Conservation (phyloP, 495 filamentous ascomycete genomes). For the Podospora anserina region DNA sequence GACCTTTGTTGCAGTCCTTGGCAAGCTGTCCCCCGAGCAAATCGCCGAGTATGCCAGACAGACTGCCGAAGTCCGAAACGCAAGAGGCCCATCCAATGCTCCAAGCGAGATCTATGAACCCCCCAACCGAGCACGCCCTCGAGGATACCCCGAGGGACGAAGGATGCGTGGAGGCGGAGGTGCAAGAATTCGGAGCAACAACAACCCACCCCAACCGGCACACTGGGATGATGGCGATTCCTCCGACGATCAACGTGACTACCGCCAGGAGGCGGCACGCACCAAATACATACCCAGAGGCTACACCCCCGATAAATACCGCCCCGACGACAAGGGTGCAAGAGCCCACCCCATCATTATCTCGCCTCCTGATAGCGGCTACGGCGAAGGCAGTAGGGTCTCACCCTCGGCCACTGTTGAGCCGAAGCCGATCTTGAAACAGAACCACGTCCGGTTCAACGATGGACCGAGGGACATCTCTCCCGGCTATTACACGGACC, state of each 20-base stretch:
- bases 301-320: slow-evolving; percentile 13
- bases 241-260: slow-evolving; percentile 22
- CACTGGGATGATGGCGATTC: slow-evolving; percentile 31
- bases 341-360: slow-evolving; percentile 43
- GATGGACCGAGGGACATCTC: slow-evolving; percentile 39
- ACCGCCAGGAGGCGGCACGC: slow-evolving; percentile 10
- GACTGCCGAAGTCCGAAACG: slow-evolving; percentile 54
- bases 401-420: slow-evolving; percentile 40
- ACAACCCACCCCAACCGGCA: slow-evolving; percentile 22
- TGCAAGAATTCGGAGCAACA: slow-evolving; percentile 1
- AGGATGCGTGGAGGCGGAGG: slow-evolving; percentile 3
- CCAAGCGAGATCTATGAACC: background rate
- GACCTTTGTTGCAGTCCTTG: slow-evolving; percentile 65
- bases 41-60: slow-evolving; percentile 57
- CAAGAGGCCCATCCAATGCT: background rate
- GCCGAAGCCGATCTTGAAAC: slow-evolving; percentile 50
- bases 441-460: slow-evolving; percentile 47
- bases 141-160: background rate
- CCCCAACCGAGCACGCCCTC: background rate
- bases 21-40: slow-evolving; percentile 57
- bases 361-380: slow-evolving; percentile 34
- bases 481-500: slow-evolving; percentile 21
- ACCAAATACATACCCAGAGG: slow-evolving; percentile 13
- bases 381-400: slow-evolving; percentile 23
- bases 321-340: slow-evolving; percentile 25